A percentile compares a stretch with the other conserved stretches of the same genome.
These are phyloP conservation scores for Calonectria hawksworthii DNA, from an alignment of 2,329 filamentous ascomycete genomes.

Conservation along the genomic window DNA sequence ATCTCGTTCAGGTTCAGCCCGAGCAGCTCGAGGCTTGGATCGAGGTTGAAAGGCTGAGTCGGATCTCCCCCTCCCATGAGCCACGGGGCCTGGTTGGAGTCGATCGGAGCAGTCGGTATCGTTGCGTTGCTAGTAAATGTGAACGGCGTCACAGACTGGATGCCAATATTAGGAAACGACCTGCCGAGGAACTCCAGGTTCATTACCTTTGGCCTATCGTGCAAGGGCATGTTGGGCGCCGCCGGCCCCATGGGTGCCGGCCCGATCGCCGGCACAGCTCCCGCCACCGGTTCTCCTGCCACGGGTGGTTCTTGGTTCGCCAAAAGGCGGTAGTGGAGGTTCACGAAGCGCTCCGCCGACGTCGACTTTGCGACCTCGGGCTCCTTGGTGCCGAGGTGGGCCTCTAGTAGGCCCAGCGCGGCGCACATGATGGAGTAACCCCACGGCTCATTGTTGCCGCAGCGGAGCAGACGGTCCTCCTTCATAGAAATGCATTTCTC, in stretches of 20 bases:
- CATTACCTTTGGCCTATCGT: constrained; percentile 57
- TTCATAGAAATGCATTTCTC: constrained; percentile 73
- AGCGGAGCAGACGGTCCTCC: constrained; percentile 72
- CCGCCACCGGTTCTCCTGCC: constrained; percentile 47
- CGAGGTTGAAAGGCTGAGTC: constrained; percentile 61
- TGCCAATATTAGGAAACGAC: constrained; percentile 47
- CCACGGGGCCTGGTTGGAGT: constrained; percentile 52
- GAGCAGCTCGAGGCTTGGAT: constrained; percentile 67
- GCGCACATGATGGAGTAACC: constrained; percentile 75
- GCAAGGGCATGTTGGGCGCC: constrained; percentile 50
- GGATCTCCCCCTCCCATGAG: constrained; percentile 48
- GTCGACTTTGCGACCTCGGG: constrained; percentile 70
- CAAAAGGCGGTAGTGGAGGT: constrained; percentile 69
- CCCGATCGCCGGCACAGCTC: constrained; percentile 43
- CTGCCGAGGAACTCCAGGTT: constrained; percentile 43
- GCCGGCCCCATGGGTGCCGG: constrained; percentile 47
- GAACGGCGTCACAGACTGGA: constrained; percentile 59
- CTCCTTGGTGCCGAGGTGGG: constrained; percentile 70
- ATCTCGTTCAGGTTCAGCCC: constrained; percentile 69
- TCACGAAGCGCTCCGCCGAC: constrained; percentile 71
- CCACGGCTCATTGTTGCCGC: constrained; percentile 75
- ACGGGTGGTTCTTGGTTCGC: constrained; percentile 66
- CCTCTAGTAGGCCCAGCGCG: constrained; percentile 70
- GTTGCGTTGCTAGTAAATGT: constrained; percentile 50
- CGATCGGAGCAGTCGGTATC: constrained; percentile 52